A percentile compares a stretch with the other conserved stretches of the same genome.
phyloP scores from a whole-genome alignment of 441 rosid species.

The Adansonia madagascariensis region DNA sequence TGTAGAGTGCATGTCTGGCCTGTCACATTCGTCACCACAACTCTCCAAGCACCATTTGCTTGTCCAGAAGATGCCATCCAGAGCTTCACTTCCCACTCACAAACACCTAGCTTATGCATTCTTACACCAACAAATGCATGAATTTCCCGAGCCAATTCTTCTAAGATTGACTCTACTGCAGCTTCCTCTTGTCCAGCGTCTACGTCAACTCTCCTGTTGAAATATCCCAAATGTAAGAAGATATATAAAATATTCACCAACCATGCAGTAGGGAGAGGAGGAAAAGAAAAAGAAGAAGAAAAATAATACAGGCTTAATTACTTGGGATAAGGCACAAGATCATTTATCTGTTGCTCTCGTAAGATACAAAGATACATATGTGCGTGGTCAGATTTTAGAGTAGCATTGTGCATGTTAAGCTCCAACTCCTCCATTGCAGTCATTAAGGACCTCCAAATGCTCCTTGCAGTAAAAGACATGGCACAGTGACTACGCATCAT shows the following conservation, averaged over 20 bases:
- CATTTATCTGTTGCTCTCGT: slow-evolving; percentile 85
- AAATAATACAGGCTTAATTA: slow-evolving; percentile 38
- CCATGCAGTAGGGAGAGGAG: neutral
- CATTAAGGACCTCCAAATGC: slow-evolving; percentile 86
- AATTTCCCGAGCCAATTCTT: slow-evolving; percentile 75
- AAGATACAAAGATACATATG: slow-evolving; percentile 95
- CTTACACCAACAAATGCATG: slow-evolving; percentile 83
- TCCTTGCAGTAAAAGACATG: slow-evolving; percentile 76
- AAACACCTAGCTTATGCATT: slow-evolving; percentile 91
- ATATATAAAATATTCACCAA: slow-evolving; percentile 24
- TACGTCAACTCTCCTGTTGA: slow-evolving; percentile 80
- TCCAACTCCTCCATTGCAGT: slow-evolving; percentile 99
- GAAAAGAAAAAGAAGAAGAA: slow-evolving; percentile 16
- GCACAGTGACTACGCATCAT: slow-evolving; percentile 48
- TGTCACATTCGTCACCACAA: slow-evolving; percentile 81
- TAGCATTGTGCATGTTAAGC: slow-evolving; percentile 85
- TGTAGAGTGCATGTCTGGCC: slow-evolving; percentile 93
- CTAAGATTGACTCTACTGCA: slow-evolving; percentile 69
- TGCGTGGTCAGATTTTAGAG: slow-evolving; percentile 83
- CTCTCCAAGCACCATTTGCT: slow-evolving; percentile 98
- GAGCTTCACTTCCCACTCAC: slow-evolving; percentile 99
- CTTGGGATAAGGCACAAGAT: slow-evolving; percentile 91
- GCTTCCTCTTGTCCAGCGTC: slow-evolving; percentile 74
- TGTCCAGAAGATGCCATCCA: slow-evolving; percentile 86
- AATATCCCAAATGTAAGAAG: slow-evolving; percentile 37